phyloP scores from a whole-genome alignment of 2,329 filamentous ascomycete genomes.

The Epichloe hybrida region DNA sequence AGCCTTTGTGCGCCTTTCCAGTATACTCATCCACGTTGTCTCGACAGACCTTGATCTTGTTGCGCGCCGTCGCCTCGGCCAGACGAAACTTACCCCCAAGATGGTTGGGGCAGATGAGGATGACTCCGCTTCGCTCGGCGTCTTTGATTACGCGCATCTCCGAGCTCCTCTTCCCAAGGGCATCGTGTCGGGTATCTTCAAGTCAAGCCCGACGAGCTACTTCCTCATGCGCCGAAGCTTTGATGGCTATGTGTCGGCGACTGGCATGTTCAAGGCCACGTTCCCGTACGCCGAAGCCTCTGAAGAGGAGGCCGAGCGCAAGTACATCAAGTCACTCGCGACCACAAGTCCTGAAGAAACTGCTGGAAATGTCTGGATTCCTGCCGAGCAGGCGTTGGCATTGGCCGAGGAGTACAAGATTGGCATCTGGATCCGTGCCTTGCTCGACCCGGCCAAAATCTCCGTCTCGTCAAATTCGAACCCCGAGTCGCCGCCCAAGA shows the following conservation, averaged over 20 bases:
- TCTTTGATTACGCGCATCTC: constrained; percentile 92
- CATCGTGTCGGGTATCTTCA: constrained; percentile 85
- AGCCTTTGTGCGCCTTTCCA: not conserved
- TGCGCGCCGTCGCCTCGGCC: constrained; percentile 73
- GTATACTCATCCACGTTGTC: not conserved
- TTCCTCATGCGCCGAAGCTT: constrained; percentile 88
- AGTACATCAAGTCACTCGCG: constrained; percentile 69
- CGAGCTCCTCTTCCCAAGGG: constrained; percentile 86
- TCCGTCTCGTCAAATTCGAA: constrained; percentile 40
- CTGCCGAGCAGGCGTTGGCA: constrained; percentile 64
- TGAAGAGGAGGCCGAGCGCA: constrained; percentile 65
- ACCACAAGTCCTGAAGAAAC: constrained; percentile 84
- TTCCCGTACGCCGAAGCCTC: constrained; percentile 63
- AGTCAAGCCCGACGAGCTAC: constrained; percentile 78
- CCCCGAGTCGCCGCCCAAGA: constrained; percentile 56
- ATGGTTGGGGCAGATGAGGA: constrained; percentile 62
- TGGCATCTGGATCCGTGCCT: constrained; percentile 74
- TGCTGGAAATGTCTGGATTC: constrained; percentile 93
- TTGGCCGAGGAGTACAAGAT: constrained; percentile 83
- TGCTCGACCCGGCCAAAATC: constrained; percentile 80
- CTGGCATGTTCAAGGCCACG: constrained; percentile 85
- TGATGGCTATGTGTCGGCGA: constrained; percentile 74
- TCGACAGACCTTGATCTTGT: constrained; percentile 58
- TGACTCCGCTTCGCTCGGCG: constrained; percentile 60
- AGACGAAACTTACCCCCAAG: constrained; percentile 80